Base-by-base conservation (phyloP, 257 asterid species). In the Coffea eugenioides region DNA sequence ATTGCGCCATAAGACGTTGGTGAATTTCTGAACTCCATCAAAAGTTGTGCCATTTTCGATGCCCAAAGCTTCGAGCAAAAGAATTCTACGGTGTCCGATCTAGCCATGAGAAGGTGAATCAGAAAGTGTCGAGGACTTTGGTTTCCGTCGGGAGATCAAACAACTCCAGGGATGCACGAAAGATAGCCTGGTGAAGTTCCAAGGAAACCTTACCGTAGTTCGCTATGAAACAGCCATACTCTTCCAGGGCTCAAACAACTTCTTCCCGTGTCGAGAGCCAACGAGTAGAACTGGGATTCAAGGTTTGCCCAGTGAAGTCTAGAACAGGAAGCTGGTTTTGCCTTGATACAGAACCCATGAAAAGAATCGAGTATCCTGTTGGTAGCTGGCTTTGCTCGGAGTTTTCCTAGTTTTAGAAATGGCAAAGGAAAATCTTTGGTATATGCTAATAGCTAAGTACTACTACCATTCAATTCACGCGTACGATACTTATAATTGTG, bases 51-150 rank as follows among this genome's bases (percentile, higher is more conserved):
- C 91, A 59, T 91, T 86, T 78, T 92, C 96, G 39, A 92, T 87
- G 48, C 97, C 96, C 43, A 89, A 77, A 72, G 90, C 90, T 83
- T 92, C 94, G 21, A 91, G 87, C 74, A 90, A 87, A 77, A 96
- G 96, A 79, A 89, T 85, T 76, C 88, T 69, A 61, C 96, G 89
- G 15, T 85, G 27, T 23, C 96, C 97, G 25, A 92, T 92, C 51
- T 92, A 92, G 71, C 94, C 96, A 80, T 91, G 97, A 83, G 90
- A 85, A 73, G 93, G 93, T 49, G 88, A 86, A 43, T 84, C 90
- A 9, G 82, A 27, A 88, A 15, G 67, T 85, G 88, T 92, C 91
- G 18, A 85, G 75, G 5, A 89, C 23, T 81, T 92, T 92, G 31
- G 69, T 72, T 16, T 92, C 88, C 9, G 80, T 74, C n/a, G 96